Percentiles rank a stretch among this genome's conserved stretches.
Conservation (phyloP, 208 protist genomes). For the Trypanosomatidae sp. region DNA sequence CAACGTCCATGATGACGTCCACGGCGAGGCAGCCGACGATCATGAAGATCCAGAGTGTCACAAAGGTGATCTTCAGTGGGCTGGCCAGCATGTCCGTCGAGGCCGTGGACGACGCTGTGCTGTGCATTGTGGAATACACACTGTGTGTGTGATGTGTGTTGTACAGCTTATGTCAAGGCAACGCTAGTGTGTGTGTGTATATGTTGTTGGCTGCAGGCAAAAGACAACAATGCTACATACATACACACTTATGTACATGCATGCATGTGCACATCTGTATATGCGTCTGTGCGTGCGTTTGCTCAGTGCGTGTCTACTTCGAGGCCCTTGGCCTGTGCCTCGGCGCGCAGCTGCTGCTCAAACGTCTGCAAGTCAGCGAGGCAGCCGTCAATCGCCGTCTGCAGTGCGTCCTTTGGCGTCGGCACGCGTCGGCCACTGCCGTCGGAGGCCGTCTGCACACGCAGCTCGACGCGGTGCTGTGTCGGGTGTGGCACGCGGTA, state of each 20-base stretch:
- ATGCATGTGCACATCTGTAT: neutral
- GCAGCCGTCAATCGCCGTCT: constrained; percentile 64
- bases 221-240: no score
- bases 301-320: constrained; percentile 6
- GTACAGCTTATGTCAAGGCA: constrained; percentile 1
- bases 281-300: neutral
- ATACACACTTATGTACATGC: no score
- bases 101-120: neutral
- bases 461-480: constrained; percentile 80
- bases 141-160: neutral
- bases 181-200: neutral
- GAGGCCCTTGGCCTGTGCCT: constrained; percentile 55
- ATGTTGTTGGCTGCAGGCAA: neutral
- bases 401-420: constrained; percentile 63
- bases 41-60: constrained; percentile 25
- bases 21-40: constrained; percentile 21
- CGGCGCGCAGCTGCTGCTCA: constrained; percentile 44
- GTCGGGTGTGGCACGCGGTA: constrained; percentile 85
- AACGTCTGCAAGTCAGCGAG: constrained; percentile 66
- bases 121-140: neutral
- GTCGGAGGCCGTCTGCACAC: constrained; percentile 70
- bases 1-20: constrained; percentile 48
- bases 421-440: constrained; percentile 32
- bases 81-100: no score
- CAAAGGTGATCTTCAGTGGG: constrained; percentile 19